phyloP scores from a whole-genome alignment of 164 flowering plant genomes.

The Litsea cubeba region DNA sequence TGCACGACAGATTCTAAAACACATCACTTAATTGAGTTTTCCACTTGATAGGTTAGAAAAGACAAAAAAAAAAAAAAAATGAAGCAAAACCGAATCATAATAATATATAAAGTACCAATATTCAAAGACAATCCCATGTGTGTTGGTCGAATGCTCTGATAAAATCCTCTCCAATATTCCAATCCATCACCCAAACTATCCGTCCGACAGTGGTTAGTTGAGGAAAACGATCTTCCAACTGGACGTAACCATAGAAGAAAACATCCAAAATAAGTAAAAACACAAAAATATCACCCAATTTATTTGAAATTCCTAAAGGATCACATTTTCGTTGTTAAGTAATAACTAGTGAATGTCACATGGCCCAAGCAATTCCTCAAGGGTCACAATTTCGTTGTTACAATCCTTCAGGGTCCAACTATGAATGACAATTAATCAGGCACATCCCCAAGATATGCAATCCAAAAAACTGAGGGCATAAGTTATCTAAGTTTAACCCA shows the following conservation, averaged over 20 bases:
- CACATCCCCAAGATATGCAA: background rate
- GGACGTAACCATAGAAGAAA: conserved; percentile 18
- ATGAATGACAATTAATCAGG: background rate
- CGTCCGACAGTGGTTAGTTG: conserved; percentile 14
- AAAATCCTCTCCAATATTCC: conserved; percentile 75
- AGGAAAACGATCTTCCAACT: conserved; percentile 76
- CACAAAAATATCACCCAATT: background rate
- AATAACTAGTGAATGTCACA: no score
- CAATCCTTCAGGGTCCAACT: no score
- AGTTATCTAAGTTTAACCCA: background rate
- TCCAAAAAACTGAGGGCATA: background rate
- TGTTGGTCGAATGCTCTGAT: conserved; percentile 65
- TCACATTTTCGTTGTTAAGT: no score
- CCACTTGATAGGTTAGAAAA: no score
- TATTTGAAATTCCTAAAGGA: background rate
- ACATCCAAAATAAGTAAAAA: background rate
- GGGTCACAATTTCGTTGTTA: no score
- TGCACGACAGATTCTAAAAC: no score
- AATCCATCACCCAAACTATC: conserved; percentile 51
- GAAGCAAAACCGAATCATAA: no score
- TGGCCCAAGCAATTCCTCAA: no score
- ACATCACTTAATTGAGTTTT: no score
- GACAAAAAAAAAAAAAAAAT: no score
- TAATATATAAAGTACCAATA: conserved; percentile 48
- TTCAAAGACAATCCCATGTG: conserved; percentile 86